Evolutionary conservation across 495 filamentous ascomycete genomes (phyloP).

Genomic region (Ascodesmis nigricans): DNA sequence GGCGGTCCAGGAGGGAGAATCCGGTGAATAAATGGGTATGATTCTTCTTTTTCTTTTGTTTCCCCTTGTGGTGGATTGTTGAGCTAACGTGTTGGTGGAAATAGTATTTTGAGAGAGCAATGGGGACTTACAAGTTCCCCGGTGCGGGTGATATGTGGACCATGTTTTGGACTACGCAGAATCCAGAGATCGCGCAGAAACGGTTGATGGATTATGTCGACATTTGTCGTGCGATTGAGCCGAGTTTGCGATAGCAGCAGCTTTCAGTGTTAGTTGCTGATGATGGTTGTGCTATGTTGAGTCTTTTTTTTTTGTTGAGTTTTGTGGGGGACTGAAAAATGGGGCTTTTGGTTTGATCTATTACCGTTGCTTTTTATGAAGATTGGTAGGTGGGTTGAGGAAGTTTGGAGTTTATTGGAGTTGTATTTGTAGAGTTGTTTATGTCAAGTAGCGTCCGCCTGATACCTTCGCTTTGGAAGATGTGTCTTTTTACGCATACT

Average conservation of each 20-base stretch:
- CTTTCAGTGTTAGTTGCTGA: slow-evolving; percentile 5
- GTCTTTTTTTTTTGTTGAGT: too few relatives aligned
- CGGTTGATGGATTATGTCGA: slow-evolving; percentile 58
- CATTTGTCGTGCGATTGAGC: slow-evolving; percentile 56
- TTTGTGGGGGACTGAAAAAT: too few relatives aligned
- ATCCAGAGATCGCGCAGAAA: slow-evolving; percentile 27
- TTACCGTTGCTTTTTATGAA: too few relatives aligned
- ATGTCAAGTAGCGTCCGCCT: too few relatives aligned
- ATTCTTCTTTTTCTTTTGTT: not conserved
- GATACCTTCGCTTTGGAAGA: too few relatives aligned
- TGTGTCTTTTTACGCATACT: too few relatives aligned
- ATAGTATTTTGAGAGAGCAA: slow-evolving; percentile 65
- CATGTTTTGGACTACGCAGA: slow-evolving; percentile 90
- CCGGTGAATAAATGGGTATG: slow-evolving; percentile 67
- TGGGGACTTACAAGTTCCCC: slow-evolving; percentile 57
- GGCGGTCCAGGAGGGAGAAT: slow-evolving; percentile 61
- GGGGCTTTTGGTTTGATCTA: too few relatives aligned
- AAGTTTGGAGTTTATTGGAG: not conserved
- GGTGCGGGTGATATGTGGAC: slow-evolving; percentile 49
- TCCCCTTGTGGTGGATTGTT: not conserved
- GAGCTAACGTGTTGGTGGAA: not conserved
- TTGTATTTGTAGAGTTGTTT: not conserved
- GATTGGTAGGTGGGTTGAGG: too few relatives aligned
- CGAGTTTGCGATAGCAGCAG: slow-evolving; percentile 27
- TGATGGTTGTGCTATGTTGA: too few relatives aligned